These are phyloP conservation scores for Ganoderma sinense DNA, from an alignment of 1,284 basidiomycete genomes.

Conservation along the genomic window DNA sequence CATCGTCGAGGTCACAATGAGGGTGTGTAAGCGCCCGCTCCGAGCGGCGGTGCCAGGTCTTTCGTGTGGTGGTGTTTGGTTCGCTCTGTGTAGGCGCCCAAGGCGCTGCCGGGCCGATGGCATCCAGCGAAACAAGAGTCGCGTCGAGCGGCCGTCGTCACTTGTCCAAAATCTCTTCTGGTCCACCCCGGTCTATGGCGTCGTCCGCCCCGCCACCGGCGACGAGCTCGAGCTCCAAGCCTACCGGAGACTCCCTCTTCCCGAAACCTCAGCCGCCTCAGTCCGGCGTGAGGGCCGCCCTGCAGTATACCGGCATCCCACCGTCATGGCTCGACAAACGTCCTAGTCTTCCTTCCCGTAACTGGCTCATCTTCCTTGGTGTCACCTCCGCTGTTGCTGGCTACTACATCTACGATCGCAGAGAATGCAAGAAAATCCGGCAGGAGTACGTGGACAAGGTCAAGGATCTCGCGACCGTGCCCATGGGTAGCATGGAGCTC, in stretches of 20 bases:
- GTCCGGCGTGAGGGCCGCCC: conserved; percentile 43
- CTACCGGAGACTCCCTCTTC: conserved; percentile 35
- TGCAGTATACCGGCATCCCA: conserved; percentile 62
- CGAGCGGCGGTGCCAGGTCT: conserved; percentile 7
- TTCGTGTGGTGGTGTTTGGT: conserved; percentile 21
- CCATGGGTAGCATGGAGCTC: conserved; percentile 70
- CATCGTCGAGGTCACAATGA: conserved; percentile 35
- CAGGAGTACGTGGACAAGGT: conserved; percentile 86
- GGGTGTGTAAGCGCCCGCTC: conserved; percentile 20
- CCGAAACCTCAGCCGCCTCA: conserved; percentile 33
- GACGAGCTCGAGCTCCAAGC: conserved; percentile 36
- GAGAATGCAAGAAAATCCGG: conserved; percentile 79
- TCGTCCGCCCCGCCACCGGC: conserved; percentile 27
- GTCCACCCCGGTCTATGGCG: conserved; percentile 15
- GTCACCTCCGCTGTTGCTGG: conserved; percentile 76
- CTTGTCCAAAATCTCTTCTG: conserved; percentile 15
- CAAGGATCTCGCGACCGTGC: conserved; percentile 74
- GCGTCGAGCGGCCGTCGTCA: conserved; percentile 10
- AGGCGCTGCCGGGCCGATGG: conserved; percentile 15
- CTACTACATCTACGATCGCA: conserved; percentile 87
- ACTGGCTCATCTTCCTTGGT: conserved; percentile 92
- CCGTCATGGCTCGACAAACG: conserved; percentile 77
- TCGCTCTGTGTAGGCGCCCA: background rate
- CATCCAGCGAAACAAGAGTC: conserved; percentile 6
- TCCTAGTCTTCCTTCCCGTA: conserved; percentile 86